These are phyloP conservation scores for Candida labiduridarum DNA, from an alignment of 1,139 yeast genomes.

Conservation along the genomic window DNA sequence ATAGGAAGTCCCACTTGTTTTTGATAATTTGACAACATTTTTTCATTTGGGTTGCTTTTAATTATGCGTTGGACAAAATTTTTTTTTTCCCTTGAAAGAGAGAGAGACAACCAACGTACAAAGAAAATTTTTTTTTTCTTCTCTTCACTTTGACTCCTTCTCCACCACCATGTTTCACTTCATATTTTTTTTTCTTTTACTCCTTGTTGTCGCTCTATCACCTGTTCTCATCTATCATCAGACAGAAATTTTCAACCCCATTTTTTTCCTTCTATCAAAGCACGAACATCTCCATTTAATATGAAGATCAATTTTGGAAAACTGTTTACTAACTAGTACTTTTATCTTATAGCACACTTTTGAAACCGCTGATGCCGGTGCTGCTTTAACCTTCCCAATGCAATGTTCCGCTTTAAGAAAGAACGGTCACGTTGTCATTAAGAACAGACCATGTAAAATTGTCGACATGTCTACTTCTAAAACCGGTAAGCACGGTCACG, in stretches of 20 bases:
- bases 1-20: no score
- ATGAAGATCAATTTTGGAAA: background rate
- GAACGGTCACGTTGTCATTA: constrained; percentile 98
- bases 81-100: constrained; percentile 1
- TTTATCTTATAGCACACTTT: constrained; percentile 67
- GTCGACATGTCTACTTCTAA: constrained; percentile 99
- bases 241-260: no score
- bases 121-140: no score
- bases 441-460: constrained; percentile 99
- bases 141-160: background rate
- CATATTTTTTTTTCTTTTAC: background rate
- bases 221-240: background rate
- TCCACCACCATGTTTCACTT: background rate
- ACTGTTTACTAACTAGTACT: constrained; percentile 33
- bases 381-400: constrained; percentile 97
- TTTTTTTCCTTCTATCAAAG: no score
- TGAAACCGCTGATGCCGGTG: constrained; percentile 99
- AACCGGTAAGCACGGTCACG: constrained; percentile 99
- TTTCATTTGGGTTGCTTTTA: no score
- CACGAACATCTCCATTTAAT: no score
- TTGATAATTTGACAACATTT: no score
- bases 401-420: constrained; percentile 99
- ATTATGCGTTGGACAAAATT: background rate
- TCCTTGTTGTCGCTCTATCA: background rate
- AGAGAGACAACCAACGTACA: background rate